A percentile compares a stretch with the other conserved stretches of the same genome.
Conservation (phyloP, 352 stramenopile genomes). For the Halophytophthora polymorphica region DNA sequence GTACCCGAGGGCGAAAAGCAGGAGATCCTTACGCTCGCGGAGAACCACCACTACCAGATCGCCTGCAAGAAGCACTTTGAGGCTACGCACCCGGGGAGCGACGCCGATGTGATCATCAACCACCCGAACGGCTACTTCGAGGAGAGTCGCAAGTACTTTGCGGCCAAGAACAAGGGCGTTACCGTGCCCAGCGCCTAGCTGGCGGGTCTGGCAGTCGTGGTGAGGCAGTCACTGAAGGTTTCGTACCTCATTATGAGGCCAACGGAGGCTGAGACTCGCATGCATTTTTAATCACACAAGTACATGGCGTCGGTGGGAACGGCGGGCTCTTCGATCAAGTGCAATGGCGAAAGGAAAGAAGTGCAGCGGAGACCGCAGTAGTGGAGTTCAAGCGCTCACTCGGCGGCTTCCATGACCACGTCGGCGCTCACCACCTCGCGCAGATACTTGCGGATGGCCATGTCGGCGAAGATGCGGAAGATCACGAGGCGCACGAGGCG, state of each 20-base stretch:
- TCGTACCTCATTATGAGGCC: too few species aligned
- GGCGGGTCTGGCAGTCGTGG: not conserved
- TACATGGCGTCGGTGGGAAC: too few species aligned
- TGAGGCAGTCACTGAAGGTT: constrained; percentile 3
- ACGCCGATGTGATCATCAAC: constrained; percentile 93
- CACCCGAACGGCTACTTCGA: constrained; percentile 99
- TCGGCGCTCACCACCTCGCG: constrained; percentile 37
- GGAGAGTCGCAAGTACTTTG: constrained; percentile 93
- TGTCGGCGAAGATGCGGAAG: constrained; percentile 62
- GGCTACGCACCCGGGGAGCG: constrained; percentile 82
- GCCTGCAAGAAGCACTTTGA: constrained; percentile 98
- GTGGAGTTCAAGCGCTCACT: not conserved
- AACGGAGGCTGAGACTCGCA: too few species aligned
- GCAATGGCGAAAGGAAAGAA: not conserved
- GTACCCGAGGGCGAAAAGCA: constrained; percentile 84
- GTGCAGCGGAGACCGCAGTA: not conserved
- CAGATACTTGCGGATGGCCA: constrained; percentile 61
- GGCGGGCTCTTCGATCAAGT: too few species aligned
- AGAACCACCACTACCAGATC: constrained; percentile 96
- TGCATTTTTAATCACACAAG: too few species aligned
- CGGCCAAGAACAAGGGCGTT: constrained; percentile 70
- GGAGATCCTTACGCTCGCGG: constrained; percentile 90
- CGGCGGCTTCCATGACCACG: constrained; percentile 1
- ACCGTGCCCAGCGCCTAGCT: constrained; percentile 35
- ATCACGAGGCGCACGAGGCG: constrained; percentile 72